A percentile compares a stretch with the other conserved stretches of the same genome.
phyloP scores from a whole-genome alignment of 2,329 filamentous ascomycete species.

The Moelleriella libera region DNA sequence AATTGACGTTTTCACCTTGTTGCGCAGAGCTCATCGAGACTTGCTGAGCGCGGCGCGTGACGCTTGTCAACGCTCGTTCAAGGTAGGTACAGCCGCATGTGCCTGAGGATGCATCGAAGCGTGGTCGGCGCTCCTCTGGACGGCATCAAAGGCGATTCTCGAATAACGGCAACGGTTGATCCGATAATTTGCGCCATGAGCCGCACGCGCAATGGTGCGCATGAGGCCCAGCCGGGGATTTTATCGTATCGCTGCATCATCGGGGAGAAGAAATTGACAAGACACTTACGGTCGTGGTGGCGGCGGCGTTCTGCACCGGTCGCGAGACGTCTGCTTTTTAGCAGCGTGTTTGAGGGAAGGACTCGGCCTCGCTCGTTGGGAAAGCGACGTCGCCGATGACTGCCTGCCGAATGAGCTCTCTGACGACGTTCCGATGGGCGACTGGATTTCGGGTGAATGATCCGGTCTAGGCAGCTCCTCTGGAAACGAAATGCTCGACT shows the following conservation, averaged over 20 bases:
- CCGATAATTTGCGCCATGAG: neutral
- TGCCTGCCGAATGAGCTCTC: slow-evolving; percentile 5
- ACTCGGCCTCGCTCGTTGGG: slow-evolving; percentile 2
- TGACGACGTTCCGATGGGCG: slow-evolving; percentile 1
- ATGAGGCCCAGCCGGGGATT: neutral
- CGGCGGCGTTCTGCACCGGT: slow-evolving; percentile 1
- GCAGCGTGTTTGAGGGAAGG: neutral
- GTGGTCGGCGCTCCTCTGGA: neutral
- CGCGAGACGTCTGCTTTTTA: neutral
- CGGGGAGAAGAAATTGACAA: neutral
- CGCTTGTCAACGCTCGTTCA: too few species aligned
- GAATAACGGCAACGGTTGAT: neutral
- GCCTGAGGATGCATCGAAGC: neutral
- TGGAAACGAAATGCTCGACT: slow-evolving; percentile 20
- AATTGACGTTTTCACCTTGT: too few species aligned
- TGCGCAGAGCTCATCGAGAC: too few species aligned
- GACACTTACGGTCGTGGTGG: slow-evolving; percentile 5
- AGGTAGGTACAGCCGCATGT: too few species aligned
- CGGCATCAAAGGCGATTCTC: neutral
- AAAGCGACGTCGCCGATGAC: slow-evolving; percentile 4
- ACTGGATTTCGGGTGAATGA: slow-evolving; percentile 4
- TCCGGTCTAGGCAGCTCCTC: slow-evolving; percentile 16
- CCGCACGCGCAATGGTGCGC: neutral
- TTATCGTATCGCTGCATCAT: neutral
- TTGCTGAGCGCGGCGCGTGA: too few species aligned